Evolutionary conservation across 108 stramenopile genomes (phyloP), one percentile per base, ranked within the genome.

Genomic region (Seminavis robusta): DNA sequence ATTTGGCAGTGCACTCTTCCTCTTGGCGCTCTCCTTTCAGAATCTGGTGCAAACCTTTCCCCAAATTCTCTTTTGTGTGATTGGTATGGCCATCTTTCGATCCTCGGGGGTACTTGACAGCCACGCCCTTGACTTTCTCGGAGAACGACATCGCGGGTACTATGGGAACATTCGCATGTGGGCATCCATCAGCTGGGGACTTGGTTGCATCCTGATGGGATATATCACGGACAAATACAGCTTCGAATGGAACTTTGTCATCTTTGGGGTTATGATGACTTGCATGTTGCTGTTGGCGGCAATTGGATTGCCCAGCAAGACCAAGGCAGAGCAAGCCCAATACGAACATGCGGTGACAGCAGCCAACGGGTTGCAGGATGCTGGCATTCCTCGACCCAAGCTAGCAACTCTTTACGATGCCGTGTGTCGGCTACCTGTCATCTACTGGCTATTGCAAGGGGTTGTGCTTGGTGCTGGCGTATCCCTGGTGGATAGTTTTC

Each of bases 131-230:
- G 67, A 77, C 24, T 38, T 77, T 21, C 57, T 77, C 16, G 76
- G 76, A 25, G 53, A 44, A 38, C 39, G 61, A 48, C 65, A 77
- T 30, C 67, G 62, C 29, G n/a, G 56, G 20, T 26, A 58, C 11
- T 77, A 77, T 59, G 76, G 76, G 27, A 52, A 65, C 15, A 67
- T 67, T 55, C 70, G 76, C 15, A 32, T 77, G 33, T 77, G 59
- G 45, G 65, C 76, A 3, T 59, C 66, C 16, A 1, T 72, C 1
- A 67, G 65, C 23, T 77, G 76, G 76, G 76, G 71, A 13, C 7
- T 72, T 4, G 76, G 76, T 27, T 59, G 67, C n/a, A 59, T 77
- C n/a, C 40, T 72, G 25, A 77, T 77, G 66, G 76, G 76, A 29
- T 77, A 57, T 52, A 19, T 68, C 13, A 77, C 76, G 4, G 76